Percentiles rank a stretch among this genome's conserved stretches.
Conservation (phyloP, 768 basidiomycete species). For the Multifurca ochricompacta region DNA sequence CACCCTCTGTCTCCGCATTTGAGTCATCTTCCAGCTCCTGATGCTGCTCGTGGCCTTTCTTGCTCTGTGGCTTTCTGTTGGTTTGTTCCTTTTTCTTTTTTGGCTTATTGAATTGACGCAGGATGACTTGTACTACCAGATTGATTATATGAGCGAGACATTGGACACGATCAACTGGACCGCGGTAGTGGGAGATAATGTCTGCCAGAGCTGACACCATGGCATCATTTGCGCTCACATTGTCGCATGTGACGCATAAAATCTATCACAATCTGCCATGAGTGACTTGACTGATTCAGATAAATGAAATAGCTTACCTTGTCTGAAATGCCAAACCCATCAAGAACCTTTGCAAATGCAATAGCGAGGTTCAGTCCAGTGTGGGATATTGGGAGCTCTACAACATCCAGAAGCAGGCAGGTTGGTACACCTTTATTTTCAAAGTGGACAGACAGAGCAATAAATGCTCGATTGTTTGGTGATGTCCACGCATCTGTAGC, state of each 20-base stretch:
- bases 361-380: not conserved
- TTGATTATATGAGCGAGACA: slow-evolving; percentile 38
- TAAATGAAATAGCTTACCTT: slow-evolving; percentile 23
- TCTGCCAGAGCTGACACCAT: slow-evolving; percentile 29
- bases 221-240: slow-evolving; percentile 29
- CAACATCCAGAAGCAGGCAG: not conserved
- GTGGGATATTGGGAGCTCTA: not conserved
- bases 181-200: slow-evolving; percentile 23
- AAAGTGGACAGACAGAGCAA: not conserved
- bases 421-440: not conserved
- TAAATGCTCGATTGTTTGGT: not conserved
- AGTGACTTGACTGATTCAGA: no score
- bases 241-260: slow-evolving; percentile 31
- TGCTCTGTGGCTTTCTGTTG: no score
- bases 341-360: not conserved
- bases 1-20: no score
- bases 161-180: slow-evolving; percentile 21
- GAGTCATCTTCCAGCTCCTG: no score
- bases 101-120: slow-evolving; percentile 30
- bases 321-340: slow-evolving; percentile 1
- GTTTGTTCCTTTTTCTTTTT: slow-evolving; percentile 2
- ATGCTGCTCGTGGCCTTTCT: no score
- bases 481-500: not conserved
- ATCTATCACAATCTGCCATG: slow-evolving; percentile 24
- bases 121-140: slow-evolving; percentile 29